Conservation (phyloP, 2,329 filamentous ascomycete genomes). For the Colletotrichum navitas region DNA sequence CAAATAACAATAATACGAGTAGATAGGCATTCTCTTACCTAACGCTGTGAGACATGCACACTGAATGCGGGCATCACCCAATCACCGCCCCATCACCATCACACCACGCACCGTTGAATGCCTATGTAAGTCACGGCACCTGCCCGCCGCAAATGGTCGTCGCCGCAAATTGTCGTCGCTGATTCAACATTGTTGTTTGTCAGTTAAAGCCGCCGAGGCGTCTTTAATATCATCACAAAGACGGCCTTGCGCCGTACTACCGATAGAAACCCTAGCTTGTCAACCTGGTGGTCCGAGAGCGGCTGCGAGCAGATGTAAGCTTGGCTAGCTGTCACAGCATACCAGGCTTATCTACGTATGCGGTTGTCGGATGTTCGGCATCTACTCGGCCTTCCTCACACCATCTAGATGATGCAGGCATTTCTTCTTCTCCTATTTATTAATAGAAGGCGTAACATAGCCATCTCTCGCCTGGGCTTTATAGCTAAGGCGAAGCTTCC, state of each 20-base stretch:
- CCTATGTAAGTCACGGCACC: neutral
- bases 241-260: neutral
- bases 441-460: too few relatives aligned
- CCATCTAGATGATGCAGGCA: neutral
- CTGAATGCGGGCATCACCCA: too few relatives aligned
- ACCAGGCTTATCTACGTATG: neutral
- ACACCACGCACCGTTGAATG: neutral
- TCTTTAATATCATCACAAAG: neutral
- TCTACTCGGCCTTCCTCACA: too few relatives aligned
- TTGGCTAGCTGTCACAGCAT: neutral
- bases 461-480: neutral
- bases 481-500: neutral
- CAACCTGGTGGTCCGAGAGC: neutral
- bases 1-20: neutral
- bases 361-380: neutral
- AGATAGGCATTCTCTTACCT: neutral
- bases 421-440: neutral
- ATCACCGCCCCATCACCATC: neutral
- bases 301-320: neutral
- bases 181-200: slow-evolving; percentile 8
- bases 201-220: neutral
- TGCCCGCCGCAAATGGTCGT: slow-evolving; percentile 7
- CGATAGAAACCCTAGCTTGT: neutral
- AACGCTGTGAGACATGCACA: neutral
- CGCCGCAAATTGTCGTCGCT: slow-evolving; percentile 4